A percentile compares a stretch with the other conserved stretches of the same genome.
These are phyloP conservation scores for Ceratobasidium sp. DNA, from an alignment of 1,284 basidiomycete species.

Conservation along the genomic window DNA sequence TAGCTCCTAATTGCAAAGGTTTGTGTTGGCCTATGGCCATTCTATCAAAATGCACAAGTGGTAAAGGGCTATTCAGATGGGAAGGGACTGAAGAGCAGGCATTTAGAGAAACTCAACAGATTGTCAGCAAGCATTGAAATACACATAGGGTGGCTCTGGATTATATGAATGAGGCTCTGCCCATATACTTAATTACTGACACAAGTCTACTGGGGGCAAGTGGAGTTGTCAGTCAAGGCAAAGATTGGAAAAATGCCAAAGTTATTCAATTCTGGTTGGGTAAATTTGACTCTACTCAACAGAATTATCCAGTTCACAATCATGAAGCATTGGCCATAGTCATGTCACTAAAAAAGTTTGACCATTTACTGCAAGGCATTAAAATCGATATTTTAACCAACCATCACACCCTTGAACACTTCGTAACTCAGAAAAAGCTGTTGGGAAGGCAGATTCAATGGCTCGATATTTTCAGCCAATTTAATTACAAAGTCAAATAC, in stretches of 20 bases:
- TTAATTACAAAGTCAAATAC: neutral
- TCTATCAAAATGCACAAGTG: too few relatives aligned
- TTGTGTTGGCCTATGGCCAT: conserved; percentile 44
- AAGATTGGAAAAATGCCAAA: neutral
- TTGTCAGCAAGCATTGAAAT: too few relatives aligned
- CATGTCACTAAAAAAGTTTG: conserved; percentile 48
- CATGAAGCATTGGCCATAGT: conserved; percentile 4
- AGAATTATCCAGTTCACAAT: conserved; percentile 14
- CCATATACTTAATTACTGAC: conserved; percentile 27
- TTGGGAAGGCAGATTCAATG: too few relatives aligned
- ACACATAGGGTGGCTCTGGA: too few relatives aligned
- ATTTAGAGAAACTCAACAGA: too few relatives aligned
- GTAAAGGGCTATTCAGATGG: too few relatives aligned
- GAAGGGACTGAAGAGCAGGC: too few relatives aligned
- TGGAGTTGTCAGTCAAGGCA: conserved; percentile 21
- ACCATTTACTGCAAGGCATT: neutral
- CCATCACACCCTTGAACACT: too few relatives aligned
- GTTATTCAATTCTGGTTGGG: conserved; percentile 13
- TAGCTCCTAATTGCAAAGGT: conserved; percentile 14
- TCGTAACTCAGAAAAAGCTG: too few relatives aligned
- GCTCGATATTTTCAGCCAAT: neutral
- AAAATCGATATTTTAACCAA: too few relatives aligned
- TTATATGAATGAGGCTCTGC: too few relatives aligned
- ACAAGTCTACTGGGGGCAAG: conserved; percentile 23
- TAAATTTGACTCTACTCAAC: conserved; percentile 37